These are phyloP conservation scores for Leccinum boreale DNA, from an alignment of 768 basidiomycete genomes.

Conservation along the genomic window DNA sequence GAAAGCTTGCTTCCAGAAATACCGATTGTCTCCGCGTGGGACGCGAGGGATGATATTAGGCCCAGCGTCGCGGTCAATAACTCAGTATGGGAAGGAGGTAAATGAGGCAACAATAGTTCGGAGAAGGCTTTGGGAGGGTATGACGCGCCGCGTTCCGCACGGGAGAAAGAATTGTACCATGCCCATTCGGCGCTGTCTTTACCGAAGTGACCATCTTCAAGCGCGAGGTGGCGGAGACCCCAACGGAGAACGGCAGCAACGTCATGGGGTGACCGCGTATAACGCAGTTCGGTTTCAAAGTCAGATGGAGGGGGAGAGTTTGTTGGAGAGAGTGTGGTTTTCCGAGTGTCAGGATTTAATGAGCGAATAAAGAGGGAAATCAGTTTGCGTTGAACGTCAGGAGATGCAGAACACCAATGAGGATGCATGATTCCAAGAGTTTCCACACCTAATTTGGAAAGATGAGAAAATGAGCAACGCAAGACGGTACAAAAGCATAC, in stretches of 20 bases:
- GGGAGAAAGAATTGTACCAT: conserved; percentile 68
- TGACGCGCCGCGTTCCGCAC: conserved; percentile 53
- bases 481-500: conserved; percentile 36
- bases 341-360: conserved; percentile 44
- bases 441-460: conserved; percentile 56
- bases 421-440: conserved; percentile 83
- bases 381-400: conserved; percentile 62
- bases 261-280: conserved; percentile 68
- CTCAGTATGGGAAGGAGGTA: conserved; percentile 57
- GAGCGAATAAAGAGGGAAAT: conserved; percentile 71
- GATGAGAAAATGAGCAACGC: conserved; percentile 4
- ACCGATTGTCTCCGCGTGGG: conserved; percentile 68
- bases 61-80: conserved; percentile 57
- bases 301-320: conserved; percentile 43
- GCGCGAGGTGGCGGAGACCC: conserved; percentile 70
- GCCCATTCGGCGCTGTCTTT: conserved; percentile 48
- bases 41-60: conserved; percentile 65
- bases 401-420: conserved; percentile 77
- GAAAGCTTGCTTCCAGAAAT: conserved; percentile 77
- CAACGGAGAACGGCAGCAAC: conserved; percentile 79
- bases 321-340: conserved; percentile 50
- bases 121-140: conserved; percentile 67
- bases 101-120: conserved; percentile 52
- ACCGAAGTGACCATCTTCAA: conserved; percentile 60
- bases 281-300: conserved; percentile 65